Percentiles rank a stretch among this genome's conserved stretches.
Conservation (phyloP, 176 grass and related monocot species). For the Carex myosuroides region DNA sequence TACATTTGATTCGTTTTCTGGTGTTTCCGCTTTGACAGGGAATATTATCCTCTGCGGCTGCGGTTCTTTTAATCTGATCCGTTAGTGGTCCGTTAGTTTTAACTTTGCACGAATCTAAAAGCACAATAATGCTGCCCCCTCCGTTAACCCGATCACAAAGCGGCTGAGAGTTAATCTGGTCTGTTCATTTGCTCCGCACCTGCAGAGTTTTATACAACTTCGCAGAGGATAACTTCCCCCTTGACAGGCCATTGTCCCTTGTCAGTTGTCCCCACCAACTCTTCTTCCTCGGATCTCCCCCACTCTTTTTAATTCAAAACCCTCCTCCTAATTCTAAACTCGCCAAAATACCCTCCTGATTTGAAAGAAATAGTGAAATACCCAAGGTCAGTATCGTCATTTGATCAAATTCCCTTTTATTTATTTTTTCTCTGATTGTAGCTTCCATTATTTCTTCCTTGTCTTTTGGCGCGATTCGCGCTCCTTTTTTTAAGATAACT, state of each 20-base stretch:
- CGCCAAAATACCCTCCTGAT: not conserved
- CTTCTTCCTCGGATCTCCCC: slow-evolving; percentile 17
- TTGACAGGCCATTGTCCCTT: not conserved
- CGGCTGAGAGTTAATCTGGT: too few species aligned
- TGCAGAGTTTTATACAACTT: too few species aligned
- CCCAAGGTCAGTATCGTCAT: slow-evolving; percentile 10
- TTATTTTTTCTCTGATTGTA: not conserved
- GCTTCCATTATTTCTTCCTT: not conserved
- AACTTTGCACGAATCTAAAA: too few species aligned
- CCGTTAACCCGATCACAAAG: too few species aligned
- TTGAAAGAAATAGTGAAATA: not conserved
- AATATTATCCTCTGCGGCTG: too few species aligned
- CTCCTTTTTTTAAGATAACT: slow-evolving; percentile 3
- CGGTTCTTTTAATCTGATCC: too few species aligned
- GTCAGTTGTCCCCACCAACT: too few species aligned
- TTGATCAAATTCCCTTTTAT: not conserved
- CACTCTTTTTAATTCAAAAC: not conserved
- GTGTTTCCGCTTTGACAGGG: not conserved
- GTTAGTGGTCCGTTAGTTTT: too few species aligned
- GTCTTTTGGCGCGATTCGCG: slow-evolving; percentile 16
- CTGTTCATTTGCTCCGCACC: too few species aligned
- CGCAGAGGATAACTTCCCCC: too few species aligned
- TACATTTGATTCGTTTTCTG: not conserved
- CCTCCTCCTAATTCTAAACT: not conserved
- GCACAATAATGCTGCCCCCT: too few species aligned